These are phyloP conservation scores for Nemania diffusa DNA, from an alignment of 2,329 filamentous ascomycete genomes.

Conservation along the genomic window DNA sequence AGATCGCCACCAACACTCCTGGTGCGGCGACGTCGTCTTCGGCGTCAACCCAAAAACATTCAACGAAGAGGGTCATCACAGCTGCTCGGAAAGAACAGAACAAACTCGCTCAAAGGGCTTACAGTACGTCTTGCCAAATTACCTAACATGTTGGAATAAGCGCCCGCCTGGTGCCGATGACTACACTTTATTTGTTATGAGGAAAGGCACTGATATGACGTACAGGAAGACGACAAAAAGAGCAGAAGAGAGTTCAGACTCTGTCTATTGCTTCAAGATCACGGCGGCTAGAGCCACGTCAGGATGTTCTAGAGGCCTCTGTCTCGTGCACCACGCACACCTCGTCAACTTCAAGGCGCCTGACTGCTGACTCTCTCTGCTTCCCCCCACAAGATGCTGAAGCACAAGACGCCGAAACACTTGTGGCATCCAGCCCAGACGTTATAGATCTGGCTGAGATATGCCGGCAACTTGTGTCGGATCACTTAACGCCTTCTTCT, in stretches of 20 bases:
- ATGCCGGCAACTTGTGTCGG: not conserved
- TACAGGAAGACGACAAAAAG: conserved; percentile 32
- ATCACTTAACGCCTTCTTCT: not conserved
- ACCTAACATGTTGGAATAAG: too few species aligned
- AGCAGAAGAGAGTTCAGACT: conserved; percentile 33
- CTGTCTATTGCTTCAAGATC: not conserved
- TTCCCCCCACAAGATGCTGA: not conserved
- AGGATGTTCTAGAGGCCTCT: conserved; percentile 19
- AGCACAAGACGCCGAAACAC: too few species aligned
- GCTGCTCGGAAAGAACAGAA: conserved; percentile 53
- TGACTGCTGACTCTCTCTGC: not conserved
- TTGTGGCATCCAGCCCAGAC: not conserved
- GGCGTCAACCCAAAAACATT: conserved; percentile 4
- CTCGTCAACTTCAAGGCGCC: not conserved
- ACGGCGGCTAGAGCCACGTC: conserved; percentile 30
- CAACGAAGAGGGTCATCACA: conserved; percentile 50
- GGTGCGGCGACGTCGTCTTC: not conserved
- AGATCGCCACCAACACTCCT: not conserved
- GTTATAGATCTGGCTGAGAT: not conserved
- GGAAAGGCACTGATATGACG: conserved; percentile 21
- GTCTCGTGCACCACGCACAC: not conserved
- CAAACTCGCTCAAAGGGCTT: conserved; percentile 49
- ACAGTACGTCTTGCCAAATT: conserved; percentile 45
- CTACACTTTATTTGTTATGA: not conserved
- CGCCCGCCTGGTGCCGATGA: not conserved